A percentile compares a stretch with the other conserved stretches of the same genome.
Conservation (phyloP, 495 filamentous ascomycete genomes). For the Astrothelium macrocarpum region DNA sequence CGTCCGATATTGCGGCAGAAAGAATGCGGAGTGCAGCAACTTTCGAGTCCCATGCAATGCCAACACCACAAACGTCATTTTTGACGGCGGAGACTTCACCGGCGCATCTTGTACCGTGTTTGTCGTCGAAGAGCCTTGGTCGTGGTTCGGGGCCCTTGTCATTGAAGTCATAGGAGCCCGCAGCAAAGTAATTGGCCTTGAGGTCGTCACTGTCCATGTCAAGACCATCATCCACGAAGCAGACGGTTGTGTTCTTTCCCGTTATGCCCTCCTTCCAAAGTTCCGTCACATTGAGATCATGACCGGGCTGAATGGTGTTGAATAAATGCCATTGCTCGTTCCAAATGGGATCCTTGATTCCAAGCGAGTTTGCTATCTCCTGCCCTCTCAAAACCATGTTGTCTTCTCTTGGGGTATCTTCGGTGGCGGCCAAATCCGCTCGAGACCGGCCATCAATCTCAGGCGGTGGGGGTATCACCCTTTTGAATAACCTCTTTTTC, state of each 20-base stretch:
- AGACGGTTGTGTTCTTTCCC: slow-evolving; percentile 76
- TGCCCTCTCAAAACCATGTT: slow-evolving; percentile 44
- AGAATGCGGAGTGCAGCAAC: slow-evolving; percentile 86
- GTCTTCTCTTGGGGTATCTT: slow-evolving; percentile 6
- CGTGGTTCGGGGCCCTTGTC: slow-evolving; percentile 68
- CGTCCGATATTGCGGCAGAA: slow-evolving; percentile 79
- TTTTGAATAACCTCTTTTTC: slow-evolving; percentile 65
- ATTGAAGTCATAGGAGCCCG: slow-evolving; percentile 93
- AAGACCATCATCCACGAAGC: slow-evolving; percentile 91
- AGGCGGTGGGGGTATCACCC: slow-evolving; percentile 44
- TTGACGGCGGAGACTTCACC: slow-evolving; percentile 85
- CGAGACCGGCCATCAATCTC: background rate
- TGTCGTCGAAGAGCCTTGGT: slow-evolving; percentile 70
- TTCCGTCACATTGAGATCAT: slow-evolving; percentile 90
- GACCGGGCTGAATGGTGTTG: slow-evolving; percentile 69
- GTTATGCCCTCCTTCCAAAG: slow-evolving; percentile 91
- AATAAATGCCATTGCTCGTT: slow-evolving; percentile 90
- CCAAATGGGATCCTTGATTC: slow-evolving; percentile 84
- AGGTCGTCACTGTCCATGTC: slow-evolving; percentile 96
- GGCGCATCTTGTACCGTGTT: slow-evolving; percentile 86
- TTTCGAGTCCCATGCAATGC: slow-evolving; percentile 85
- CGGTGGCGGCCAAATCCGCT: slow-evolving; percentile 3
- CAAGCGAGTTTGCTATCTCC: slow-evolving; percentile 52
- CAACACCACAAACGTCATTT: slow-evolving; percentile 92
- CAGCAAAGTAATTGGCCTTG: slow-evolving; percentile 81